A percentile compares a stretch with the other conserved stretches of the same genome.
phyloP scores from a whole-genome alignment of 768 basidiomycete species.

The Amanita thiersii region DNA sequence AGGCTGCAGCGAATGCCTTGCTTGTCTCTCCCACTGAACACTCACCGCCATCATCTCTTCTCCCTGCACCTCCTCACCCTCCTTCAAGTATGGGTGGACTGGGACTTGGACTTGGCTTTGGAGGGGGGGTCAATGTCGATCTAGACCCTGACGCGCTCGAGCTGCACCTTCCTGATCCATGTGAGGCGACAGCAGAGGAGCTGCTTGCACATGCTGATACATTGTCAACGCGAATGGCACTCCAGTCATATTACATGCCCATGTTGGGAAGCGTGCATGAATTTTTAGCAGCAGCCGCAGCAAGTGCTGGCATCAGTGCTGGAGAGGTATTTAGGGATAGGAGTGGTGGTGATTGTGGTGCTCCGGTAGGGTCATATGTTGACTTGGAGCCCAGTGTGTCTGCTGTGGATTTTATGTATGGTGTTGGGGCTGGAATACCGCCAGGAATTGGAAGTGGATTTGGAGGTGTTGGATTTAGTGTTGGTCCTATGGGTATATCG shows the following conservation, averaged over 20 bases:
- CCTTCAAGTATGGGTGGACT: background rate
- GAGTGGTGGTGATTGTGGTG: slow-evolving; percentile 3
- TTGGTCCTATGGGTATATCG: slow-evolving; percentile 13
- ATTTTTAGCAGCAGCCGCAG: slow-evolving; percentile 22
- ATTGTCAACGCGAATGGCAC: slow-evolving; percentile 48
- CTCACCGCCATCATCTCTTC: background rate
- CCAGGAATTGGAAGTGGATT: slow-evolving; percentile 16
- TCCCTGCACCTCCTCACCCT: no score
- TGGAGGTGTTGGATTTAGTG: slow-evolving; percentile 13
- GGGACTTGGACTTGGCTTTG: no score
- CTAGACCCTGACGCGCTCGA: background rate
- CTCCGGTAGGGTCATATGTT: background rate
- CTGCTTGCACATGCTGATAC: slow-evolving; percentile 49
- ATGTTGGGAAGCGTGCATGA: slow-evolving; percentile 41
- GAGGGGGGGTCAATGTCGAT: no score
- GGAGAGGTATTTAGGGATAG: slow-evolving; percentile 11
- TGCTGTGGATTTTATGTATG: slow-evolving; percentile 15
- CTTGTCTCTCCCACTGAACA: background rate
- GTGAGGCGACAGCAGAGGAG: slow-evolving; percentile 46
- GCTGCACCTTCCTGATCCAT: background rate
- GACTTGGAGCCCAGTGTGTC: slow-evolving; percentile 4
- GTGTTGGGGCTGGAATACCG: slow-evolving; percentile 8
- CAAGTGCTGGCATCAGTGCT: slow-evolving; percentile 9
- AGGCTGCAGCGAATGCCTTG: slow-evolving; percentile 6
- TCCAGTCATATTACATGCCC: slow-evolving; percentile 59